Evolutionary conservation across 352 stramenopile species (phyloP), one percentile per base, ranked within the genome.

Genomic region (Phytophthora podocarpi): DNA sequence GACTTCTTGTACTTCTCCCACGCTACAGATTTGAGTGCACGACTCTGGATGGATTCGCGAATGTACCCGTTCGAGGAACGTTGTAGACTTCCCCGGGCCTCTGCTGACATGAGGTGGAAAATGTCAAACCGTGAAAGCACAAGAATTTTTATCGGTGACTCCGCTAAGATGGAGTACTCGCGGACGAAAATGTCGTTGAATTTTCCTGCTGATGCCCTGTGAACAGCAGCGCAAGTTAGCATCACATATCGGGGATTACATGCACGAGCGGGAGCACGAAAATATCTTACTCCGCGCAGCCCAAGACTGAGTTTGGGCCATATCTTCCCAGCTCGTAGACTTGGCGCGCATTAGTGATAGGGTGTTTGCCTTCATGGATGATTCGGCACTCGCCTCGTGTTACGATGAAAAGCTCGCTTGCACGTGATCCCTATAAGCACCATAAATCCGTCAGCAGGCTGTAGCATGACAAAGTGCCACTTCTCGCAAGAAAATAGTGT

Each of bases 51-150:
- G 39, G 76, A 90, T 49, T 91, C 85, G 27, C 71, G 70, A 7
- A 82, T 74, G 27, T 76, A 85, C 12, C 79, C 76, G 8, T 72
- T 67, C 5, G 81, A 82, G 0, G 81, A 90, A 8, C 76, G 78
- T 61, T 91, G 85, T 1, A 93, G 70, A 51, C 82, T 91, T 26
- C 70, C 79, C 0, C 82, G 80, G 26, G 85, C 83, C 45, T 85
- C 76, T 2, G 81, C 47, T 6, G 82, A 87, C 76, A 91, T 89
- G 13, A 94, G 64, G 50, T 94, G 85, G 49, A 94, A 94, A 9
- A 92, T 91, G 35, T 94, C 82, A 48, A 92, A 94, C 21, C 85
- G 76, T 20, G 85, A 94, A n/a, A 94, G 67, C 18, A 94, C 74
- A 12, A 94, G 80, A 31, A 92, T 60, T 35, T 90, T 90, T 43